These are phyloP conservation scores for Fusarium dimerum DNA, from an alignment of 2,329 filamentous ascomycete genomes.

Conservation along the genomic window DNA sequence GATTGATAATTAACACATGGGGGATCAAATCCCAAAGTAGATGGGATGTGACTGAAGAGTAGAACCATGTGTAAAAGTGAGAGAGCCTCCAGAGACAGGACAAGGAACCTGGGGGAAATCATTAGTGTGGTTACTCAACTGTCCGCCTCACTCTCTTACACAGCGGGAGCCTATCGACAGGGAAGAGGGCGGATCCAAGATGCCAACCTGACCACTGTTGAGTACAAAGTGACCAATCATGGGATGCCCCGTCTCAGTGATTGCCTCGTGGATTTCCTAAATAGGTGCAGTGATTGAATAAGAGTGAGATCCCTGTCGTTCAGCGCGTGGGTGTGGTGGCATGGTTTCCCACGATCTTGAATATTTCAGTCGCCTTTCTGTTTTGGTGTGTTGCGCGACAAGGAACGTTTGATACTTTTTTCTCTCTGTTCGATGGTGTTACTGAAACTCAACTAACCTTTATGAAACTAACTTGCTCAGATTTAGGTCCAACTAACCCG, in stretches of 20 bases:
- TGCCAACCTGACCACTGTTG: constrained; percentile 18
- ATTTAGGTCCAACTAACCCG: too few relatives aligned
- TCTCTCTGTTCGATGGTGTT: too few relatives aligned
- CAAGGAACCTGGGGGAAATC: not conserved
- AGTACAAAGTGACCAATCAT: constrained; percentile 23
- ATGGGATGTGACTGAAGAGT: not conserved
- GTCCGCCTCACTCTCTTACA: constrained; percentile 31
- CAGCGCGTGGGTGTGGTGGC: not conserved
- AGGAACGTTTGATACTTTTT: too few relatives aligned
- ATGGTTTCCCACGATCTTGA: constrained; percentile 2
- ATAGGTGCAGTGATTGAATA: constrained; percentile 21
- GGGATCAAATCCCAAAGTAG: not conserved
- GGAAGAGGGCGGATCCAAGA: constrained; percentile 15
- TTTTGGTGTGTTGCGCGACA: too few relatives aligned
- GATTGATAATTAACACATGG: not conserved
- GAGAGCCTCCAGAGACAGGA: not conserved
- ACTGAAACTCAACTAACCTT: too few relatives aligned
- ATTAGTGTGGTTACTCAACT: constrained; percentile 5
- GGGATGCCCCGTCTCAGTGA: constrained; percentile 25
- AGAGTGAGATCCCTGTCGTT: constrained; percentile 14
- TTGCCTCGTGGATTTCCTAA: constrained; percentile 30
- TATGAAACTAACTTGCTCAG: too few relatives aligned
- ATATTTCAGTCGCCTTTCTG: too few relatives aligned
- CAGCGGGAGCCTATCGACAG: constrained; percentile 28
- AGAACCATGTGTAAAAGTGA: not conserved